Base-by-base conservation (phyloP, 108 stramenopile genomes). In the Cyclostephanos tholiformis region DNA sequence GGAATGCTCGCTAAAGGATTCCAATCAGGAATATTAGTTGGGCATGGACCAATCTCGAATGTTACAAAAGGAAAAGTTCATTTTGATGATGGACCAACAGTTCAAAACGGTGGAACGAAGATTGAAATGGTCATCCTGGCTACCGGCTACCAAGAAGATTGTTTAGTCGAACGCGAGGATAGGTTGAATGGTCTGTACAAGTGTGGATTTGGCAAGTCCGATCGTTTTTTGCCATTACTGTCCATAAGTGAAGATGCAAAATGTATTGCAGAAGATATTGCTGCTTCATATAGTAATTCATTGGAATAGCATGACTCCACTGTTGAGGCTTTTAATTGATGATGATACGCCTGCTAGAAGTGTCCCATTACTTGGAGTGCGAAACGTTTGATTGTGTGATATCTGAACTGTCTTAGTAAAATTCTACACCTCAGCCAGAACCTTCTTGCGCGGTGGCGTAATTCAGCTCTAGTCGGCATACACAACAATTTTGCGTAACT, bases 91-190 rank as follows among this genome's bases (percentile, higher is more conserved):
- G 38, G 62, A 39, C 61, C 61, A 62, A 22, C 61, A 43, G n/a
- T 41, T 19, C 39, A 53, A 16, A 50, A 23, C 46, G 26, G 19
- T 44, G 36, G 50, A 56, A 48, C 48, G 22, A 57, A 49, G 39
- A 72, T 85, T 59, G 85, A 85, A 1, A 76, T 85, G 79, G 75
- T 85, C 13, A 80, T 85, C 46, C 62, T 85, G 22, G 85, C 85
- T 6, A 85, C 85, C 27, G 85, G 85, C 0, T 85, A 85, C 19
- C 57, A 30, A 32, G 61, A 80, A 58, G 69, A 79, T 11, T 76
- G 65, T 59, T 29, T 83, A 14, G 50, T 80, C 13, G 79, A 65
- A 46, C 64, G 85, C 23, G 82, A 83, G 59, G 85, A 85, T 69
- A 64, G 71, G 26, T 49, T 82, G 58, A 85, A 77, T 80, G 85